Evolutionary conservation across 139 green algal species (phyloP).

Genomic region (Picochlorum sp.): DNA sequence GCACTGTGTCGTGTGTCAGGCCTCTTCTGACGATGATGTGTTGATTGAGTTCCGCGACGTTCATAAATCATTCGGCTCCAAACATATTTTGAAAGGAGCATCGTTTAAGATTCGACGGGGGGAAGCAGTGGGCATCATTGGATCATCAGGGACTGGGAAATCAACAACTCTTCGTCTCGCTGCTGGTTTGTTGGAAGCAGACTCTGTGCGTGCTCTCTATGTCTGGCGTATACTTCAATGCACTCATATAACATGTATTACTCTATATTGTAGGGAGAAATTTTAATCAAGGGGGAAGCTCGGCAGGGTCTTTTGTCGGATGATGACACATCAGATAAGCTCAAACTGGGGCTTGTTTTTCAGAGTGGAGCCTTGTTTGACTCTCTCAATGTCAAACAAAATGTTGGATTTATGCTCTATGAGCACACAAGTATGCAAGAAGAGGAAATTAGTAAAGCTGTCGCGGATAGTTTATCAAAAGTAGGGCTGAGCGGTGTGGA

Average conservation of each 20-base stretch:
- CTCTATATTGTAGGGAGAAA: constrained; percentile 50
- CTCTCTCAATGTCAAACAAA: constrained; percentile 91
- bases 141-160: constrained; percentile 92
- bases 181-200: constrained; percentile 87
- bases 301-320: constrained; percentile 73
- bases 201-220: constrained; percentile 29
- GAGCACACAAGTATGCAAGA: constrained; percentile 79
- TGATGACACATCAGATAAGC: constrained; percentile 38
- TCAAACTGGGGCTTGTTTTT: constrained; percentile 65
- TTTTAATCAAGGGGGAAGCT: constrained; percentile 68
- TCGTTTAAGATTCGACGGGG: constrained; percentile 89
- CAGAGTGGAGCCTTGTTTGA: constrained; percentile 97
- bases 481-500: constrained; percentile 90
- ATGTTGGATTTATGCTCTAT: constrained; percentile 92
- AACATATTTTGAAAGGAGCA: constrained; percentile 79
- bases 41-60: constrained; percentile 91
- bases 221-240: constrained; percentile 13
- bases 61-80: constrained; percentile 93
- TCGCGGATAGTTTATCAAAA: constrained; percentile 67
- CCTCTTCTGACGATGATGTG: constrained; percentile 50
- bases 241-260: background rate
- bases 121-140: constrained; percentile 98
- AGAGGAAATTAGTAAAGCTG: constrained; percentile 51
- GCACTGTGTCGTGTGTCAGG: background rate
- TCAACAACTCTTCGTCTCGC: constrained; percentile 90